phyloP scores from a whole-genome alignment of 2,329 filamentous ascomycete genomes.

The Xylaria sp. region DNA sequence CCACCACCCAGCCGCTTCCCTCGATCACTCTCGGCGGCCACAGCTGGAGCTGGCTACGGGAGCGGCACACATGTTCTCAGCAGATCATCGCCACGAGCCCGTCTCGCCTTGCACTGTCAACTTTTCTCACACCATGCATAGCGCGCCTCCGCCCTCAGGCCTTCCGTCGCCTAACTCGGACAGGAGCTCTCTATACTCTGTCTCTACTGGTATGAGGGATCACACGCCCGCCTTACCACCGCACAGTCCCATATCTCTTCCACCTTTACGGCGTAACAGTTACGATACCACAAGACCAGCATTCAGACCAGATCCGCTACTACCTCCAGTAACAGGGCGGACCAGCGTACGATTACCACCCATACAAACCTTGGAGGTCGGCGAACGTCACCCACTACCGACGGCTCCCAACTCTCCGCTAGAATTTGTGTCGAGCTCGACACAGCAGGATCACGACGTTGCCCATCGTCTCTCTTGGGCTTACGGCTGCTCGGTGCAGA shows the following conservation, averaged over 20 bases:
- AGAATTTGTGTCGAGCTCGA: constrained; percentile 6
- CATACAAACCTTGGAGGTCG: constrained; percentile 39
- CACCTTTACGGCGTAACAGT: constrained; percentile 38
- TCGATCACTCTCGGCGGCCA: constrained; percentile 18
- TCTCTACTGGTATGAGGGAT: constrained; percentile 46
- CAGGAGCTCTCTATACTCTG: constrained; percentile 65
- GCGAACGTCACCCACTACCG: constrained; percentile 33
- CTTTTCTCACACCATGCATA: constrained; percentile 26
- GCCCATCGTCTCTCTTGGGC: neutral
- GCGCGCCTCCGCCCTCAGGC: constrained; percentile 28
- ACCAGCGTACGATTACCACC: constrained; percentile 32
- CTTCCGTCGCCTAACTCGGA: constrained; percentile 67
- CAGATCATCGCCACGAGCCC: constrained; percentile 20
- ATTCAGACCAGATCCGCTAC: constrained; percentile 14
- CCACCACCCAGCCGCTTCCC: neutral
- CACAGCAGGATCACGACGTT: neutral
- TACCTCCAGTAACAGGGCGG: constrained; percentile 8
- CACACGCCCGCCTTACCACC: constrained; percentile 50
- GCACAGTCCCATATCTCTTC: constrained; percentile 50
- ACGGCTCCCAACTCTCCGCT: constrained; percentile 46
- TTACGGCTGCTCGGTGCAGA: neutral
- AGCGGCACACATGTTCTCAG: constrained; percentile 10
- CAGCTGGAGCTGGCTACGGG: constrained; percentile 19
- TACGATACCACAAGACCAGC: constrained; percentile 18
- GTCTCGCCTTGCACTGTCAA: constrained; percentile 18